phyloP scores from a whole-genome alignment of 139 green algal species.

The Picochlorum sp. region DNA sequence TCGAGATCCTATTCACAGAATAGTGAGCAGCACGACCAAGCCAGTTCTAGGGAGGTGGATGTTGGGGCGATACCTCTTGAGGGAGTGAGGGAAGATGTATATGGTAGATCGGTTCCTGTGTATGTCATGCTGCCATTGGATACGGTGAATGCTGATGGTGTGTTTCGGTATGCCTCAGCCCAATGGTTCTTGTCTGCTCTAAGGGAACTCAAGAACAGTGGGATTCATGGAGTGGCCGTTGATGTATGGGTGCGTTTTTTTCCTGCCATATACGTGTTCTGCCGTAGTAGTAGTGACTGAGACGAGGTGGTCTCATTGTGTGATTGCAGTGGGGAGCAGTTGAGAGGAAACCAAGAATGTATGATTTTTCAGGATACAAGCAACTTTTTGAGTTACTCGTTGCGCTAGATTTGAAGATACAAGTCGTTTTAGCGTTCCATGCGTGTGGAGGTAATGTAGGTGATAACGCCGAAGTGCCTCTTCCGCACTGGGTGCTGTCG shows the following conservation, averaged over 20 bases:
- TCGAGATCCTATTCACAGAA: no score
- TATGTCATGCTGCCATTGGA: constrained; percentile 91
- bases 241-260: constrained; percentile 64
- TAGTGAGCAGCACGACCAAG: no score
- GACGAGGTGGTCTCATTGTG: constrained; percentile 3
- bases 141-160: constrained; percentile 68
- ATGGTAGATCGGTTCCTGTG: constrained; percentile 35
- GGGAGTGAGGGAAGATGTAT: no score
- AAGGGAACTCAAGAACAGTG: constrained; percentile 49
- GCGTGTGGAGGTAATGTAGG: constrained; percentile 91
- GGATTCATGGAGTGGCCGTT: constrained; percentile 76
- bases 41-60: no score
- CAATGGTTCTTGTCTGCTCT: constrained; percentile 66
- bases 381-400: constrained; percentile 70
- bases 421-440: constrained; percentile 91
- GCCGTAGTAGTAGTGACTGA: no score
- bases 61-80: no score
- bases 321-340: constrained; percentile 65
- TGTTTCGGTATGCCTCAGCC: constrained; percentile 60
- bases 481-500: constrained; percentile 77
- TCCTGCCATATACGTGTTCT: no score
- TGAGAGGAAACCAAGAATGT: constrained; percentile 64
- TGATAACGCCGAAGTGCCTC: constrained; percentile 67
- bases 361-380: constrained; percentile 76
- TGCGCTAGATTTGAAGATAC: constrained; percentile 61